A percentile compares a stretch with the other conserved stretches of the same genome.
Evolutionary conservation across 306 rosid species (phyloP).

Genomic region (Sophora flavescens): DNA sequence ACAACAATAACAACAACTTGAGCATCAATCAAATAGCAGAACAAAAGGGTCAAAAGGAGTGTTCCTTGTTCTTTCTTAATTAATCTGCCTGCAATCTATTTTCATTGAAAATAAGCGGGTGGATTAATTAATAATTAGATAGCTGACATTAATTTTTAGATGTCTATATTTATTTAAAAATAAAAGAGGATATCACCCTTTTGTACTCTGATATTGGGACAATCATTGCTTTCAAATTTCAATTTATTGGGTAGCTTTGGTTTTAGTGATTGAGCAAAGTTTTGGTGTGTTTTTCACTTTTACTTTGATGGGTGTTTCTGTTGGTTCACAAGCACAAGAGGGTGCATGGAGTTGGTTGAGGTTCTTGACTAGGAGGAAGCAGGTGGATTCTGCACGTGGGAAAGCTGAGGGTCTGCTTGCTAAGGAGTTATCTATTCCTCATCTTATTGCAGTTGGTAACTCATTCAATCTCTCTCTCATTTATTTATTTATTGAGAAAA

Average conservation of each 20-base stretch:
- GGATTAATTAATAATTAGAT: neutral
- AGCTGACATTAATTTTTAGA: too few species aligned
- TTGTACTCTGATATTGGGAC: neutral
- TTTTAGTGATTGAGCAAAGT: neutral
- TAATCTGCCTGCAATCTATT: constrained; percentile 42
- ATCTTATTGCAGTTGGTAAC: constrained; percentile 84
- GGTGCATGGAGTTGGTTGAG: constrained; percentile 58
- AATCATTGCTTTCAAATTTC: constrained; percentile 19
- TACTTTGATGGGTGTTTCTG: constrained; percentile 64
- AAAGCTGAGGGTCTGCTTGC: constrained; percentile 64
- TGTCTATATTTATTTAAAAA: too few species aligned
- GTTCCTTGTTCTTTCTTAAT: constrained; percentile 25
- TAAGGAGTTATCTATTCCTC: constrained; percentile 76
- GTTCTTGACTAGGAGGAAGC: constrained; percentile 74
- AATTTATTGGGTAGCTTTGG: neutral
- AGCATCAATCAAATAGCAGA: neutral
- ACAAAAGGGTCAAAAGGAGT: constrained; percentile 17
- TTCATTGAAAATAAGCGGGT: neutral
- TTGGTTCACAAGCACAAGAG: constrained; percentile 49
- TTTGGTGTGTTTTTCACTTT: neutral
- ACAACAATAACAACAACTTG: neutral
- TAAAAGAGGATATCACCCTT: neutral
- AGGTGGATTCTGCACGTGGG: constrained; percentile 68
- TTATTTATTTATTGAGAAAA: neutral
- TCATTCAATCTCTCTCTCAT: neutral